These are phyloP conservation scores for Yamadazyma buinensis DNA, from an alignment of 1,139 yeast genomes.

Conservation along the genomic window DNA sequence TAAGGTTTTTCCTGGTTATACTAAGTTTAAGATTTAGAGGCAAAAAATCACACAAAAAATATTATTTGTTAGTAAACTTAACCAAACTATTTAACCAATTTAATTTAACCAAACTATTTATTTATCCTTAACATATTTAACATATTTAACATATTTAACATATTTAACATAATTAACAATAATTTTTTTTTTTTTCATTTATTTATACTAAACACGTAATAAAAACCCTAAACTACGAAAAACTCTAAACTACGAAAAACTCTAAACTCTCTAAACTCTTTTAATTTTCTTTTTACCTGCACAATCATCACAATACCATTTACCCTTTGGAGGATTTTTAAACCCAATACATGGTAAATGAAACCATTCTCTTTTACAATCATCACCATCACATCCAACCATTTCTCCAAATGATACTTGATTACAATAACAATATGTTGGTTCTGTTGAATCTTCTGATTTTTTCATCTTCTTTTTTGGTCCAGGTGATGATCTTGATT, in stretches of 20 bases:
- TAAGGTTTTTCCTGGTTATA: too few species aligned
- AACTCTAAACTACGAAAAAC: background rate
- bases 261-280: slow-evolving; percentile 4
- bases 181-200: too few species aligned
- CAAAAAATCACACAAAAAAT: too few species aligned
- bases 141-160: too few species aligned
- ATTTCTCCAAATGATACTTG: slow-evolving; percentile 97
- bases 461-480: slow-evolving; percentile 28
- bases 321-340: slow-evolving; percentile 87
- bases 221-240: too few species aligned
- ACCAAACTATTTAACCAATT: too few species aligned
- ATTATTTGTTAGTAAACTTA: too few species aligned
- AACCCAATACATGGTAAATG: slow-evolving; percentile 95
- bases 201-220: too few species aligned
- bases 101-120: too few species aligned
- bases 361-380: slow-evolving; percentile 94
- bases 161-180: too few species aligned
- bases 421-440: slow-evolving; percentile 91
- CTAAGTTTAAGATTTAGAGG: too few species aligned
- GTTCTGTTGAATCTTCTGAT: slow-evolving; percentile 49
- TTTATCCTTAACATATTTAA: too few species aligned
- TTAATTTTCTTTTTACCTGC: slow-evolving; percentile 33
- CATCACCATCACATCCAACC: slow-evolving; percentile 98
- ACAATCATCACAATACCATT: slow-evolving; percentile 97
- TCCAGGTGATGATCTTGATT: slow-evolving; percentile 17